phyloP scores from a whole-genome alignment of 202 grass and related monocot genomes.

The Alloteropsis angusta region DNA sequence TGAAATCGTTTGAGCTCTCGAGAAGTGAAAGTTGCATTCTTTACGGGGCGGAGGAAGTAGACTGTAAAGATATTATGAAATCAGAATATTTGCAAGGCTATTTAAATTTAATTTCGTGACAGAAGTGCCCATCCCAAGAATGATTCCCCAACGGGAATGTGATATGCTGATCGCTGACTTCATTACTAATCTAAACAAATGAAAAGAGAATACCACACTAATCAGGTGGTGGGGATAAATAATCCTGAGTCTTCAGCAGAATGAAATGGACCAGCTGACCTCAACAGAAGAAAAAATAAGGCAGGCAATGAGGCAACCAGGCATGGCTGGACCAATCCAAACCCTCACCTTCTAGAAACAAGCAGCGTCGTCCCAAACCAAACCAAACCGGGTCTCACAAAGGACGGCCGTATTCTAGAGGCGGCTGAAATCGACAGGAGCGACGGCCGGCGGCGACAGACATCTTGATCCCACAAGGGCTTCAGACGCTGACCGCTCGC shows the following conservation, averaged over 20 bases:
- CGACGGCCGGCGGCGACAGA: not conserved
- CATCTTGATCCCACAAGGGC: not conserved
- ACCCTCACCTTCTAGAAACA: not conserved
- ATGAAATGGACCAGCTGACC: not conserved
- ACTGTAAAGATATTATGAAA: not conserved
- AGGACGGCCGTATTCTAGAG: constrained; percentile 24
- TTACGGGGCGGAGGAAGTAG: too few relatives aligned
- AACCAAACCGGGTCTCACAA: not conserved
- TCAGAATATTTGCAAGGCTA: not conserved
- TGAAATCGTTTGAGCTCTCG: too few relatives aligned
- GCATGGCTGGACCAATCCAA: not conserved
- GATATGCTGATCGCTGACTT: constrained; percentile 23
- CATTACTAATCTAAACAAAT: not conserved
- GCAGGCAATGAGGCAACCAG: not conserved
- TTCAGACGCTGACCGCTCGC: not conserved
- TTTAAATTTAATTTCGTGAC: not conserved
- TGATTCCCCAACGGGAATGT: not conserved
- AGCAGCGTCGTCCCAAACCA: not conserved
- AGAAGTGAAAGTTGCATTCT: too few relatives aligned
- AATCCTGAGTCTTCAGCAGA: not conserved
- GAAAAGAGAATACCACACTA: not conserved
- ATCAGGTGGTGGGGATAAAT: not conserved
- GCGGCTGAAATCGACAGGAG: not conserved
- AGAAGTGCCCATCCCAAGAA: not conserved
- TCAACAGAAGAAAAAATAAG: not conserved